These are phyloP conservation scores for Sergeia podlipaevii DNA, from an alignment of 208 protist genomes.

Conservation along the genomic window DNA sequence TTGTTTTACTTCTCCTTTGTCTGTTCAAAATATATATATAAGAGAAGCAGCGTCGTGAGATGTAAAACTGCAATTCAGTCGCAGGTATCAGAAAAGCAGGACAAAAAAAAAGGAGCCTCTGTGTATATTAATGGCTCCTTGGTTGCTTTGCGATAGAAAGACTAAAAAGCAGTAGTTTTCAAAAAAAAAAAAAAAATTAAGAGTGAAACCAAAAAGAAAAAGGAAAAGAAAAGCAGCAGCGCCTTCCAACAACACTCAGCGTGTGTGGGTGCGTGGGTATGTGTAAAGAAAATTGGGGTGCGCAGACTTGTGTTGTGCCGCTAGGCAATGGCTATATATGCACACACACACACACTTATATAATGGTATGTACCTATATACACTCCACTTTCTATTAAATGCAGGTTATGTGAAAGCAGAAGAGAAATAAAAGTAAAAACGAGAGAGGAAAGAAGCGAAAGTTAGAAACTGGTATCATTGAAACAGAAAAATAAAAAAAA, in stretches of 20 bases:
- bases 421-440: slow-evolving; percentile 7
- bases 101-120: slow-evolving; percentile 1
- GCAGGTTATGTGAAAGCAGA: background rate
- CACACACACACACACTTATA: background rate
- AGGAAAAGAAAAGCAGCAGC: no score
- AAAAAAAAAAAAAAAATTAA: slow-evolving; percentile 8
- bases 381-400: background rate
- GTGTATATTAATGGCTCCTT: background rate
- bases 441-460: slow-evolving; percentile 9
- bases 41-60: background rate
- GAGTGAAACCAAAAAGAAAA: background rate
- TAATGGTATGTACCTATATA: background rate
- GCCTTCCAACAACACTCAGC: no score
- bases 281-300: no score
- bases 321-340: background rate
- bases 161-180: background rate
- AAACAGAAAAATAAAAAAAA: slow-evolving; percentile 13
- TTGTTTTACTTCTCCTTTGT: no score
- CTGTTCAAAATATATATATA: no score
- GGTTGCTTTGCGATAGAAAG: slow-evolving; percentile 1
- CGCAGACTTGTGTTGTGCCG: background rate
- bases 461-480: background rate
- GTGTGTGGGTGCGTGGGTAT: background rate
- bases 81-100: background rate
- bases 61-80: background rate